Evolutionary conservation across 805 yeast genomes (phyloP).

Genomic region (Cyberlindnera maclurae): DNA sequence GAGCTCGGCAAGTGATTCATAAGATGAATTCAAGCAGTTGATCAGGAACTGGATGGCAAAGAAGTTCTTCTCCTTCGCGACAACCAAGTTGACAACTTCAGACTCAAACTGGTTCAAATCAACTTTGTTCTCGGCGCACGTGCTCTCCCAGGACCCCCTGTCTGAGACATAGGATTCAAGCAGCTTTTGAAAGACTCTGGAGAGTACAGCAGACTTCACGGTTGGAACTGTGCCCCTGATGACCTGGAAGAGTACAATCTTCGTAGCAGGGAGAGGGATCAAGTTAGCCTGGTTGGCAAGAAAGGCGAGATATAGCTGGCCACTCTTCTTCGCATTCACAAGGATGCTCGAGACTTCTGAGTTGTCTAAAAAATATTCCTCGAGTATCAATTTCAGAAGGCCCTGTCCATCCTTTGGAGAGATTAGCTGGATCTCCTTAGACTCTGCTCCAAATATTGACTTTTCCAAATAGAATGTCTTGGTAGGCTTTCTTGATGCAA

Average conservation of each 20-base stretch:
- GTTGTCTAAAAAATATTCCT: slow-evolving; percentile 44
- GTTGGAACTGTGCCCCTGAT: slow-evolving; percentile 31
- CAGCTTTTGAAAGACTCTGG: slow-evolving; percentile 40
- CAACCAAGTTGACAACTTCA: slow-evolving; percentile 50
- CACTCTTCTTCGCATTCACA: slow-evolving; percentile 45
- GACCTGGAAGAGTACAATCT: slow-evolving; percentile 40
- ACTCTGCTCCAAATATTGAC: slow-evolving; percentile 49
- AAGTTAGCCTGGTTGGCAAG: slow-evolving; percentile 60
- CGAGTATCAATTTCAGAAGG: slow-evolving; percentile 34
- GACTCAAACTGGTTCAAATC: slow-evolving; percentile 49
- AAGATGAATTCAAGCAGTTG: slow-evolving; percentile 40
- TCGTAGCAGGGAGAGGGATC: slow-evolving; percentile 47
- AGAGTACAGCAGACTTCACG: slow-evolving; percentile 38
- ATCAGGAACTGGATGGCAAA: slow-evolving; percentile 57
- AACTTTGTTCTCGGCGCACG: slow-evolving; percentile 42
- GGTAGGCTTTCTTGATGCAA: slow-evolving; percentile 30
- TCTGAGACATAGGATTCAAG: slow-evolving; percentile 37
- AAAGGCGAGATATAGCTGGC: slow-evolving; percentile 52
- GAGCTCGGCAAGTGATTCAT: slow-evolving; percentile 36
- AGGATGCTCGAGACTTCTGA: slow-evolving; percentile 35
- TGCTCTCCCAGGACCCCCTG: slow-evolving; percentile 38
- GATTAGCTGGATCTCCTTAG: slow-evolving; percentile 45
- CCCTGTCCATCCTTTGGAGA: slow-evolving; percentile 56
- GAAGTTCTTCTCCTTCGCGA: slow-evolving; percentile 50
- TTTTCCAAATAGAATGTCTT: slow-evolving; percentile 41